phyloP scores from a whole-genome alignment of 306 rosid genomes.

The Rubus parviflorus region DNA sequence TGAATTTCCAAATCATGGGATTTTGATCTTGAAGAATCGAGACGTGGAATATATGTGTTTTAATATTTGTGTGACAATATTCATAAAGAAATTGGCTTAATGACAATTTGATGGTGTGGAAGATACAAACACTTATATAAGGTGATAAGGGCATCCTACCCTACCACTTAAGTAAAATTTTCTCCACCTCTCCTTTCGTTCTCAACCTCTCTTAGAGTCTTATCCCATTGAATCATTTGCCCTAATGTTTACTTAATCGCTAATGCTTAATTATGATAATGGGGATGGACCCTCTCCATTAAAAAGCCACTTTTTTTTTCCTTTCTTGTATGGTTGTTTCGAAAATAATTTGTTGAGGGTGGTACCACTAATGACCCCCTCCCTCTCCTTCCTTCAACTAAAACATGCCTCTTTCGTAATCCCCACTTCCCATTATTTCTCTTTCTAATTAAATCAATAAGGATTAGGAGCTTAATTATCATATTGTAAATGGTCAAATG shows the following conservation, averaged over 20 bases:
- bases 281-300: constrained; percentile 65
- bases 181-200: constrained; percentile 52
- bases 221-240: constrained; percentile 66
- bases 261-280: constrained; percentile 62
- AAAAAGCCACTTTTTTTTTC: constrained; percentile 46
- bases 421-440: neutral
- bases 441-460: neutral
- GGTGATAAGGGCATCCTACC: constrained; percentile 91
- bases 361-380: constrained; percentile 7
- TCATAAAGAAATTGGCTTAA: constrained; percentile 9
- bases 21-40: neutral
- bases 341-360: constrained; percentile 1
- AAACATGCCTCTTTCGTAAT: constrained; percentile 21
- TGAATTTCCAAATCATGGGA: neutral
- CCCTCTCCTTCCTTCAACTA: neutral
- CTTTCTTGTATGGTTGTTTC: neutral
- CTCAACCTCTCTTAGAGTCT: constrained; percentile 45
- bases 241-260: constrained; percentile 75
- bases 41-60: neutral
- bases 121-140: constrained; percentile 12
- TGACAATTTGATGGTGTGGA: constrained; percentile 33
- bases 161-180: constrained; percentile 61
- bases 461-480: constrained; percentile 12
- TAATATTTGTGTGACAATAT: neutral
- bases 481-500: neutral